A percentile compares a stretch with the other conserved stretches of the same genome.
phyloP scores from a whole-genome alignment of 73 alveolate species.

The Tetrahymena borealis region DNA sequence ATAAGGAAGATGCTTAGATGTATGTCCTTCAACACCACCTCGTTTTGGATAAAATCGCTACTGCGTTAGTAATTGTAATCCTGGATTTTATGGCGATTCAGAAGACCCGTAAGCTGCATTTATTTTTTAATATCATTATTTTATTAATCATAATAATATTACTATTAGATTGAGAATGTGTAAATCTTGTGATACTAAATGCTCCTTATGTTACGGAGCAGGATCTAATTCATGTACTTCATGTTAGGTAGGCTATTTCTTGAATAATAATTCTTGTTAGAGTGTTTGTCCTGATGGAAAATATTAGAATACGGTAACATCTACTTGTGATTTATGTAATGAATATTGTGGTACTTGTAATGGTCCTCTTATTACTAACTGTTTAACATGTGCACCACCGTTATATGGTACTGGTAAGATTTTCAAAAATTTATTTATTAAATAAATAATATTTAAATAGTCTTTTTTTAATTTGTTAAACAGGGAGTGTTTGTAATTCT shows the following conservation, averaged over 20 bases:
- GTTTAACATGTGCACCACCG: not conserved
- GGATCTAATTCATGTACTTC: not conserved
- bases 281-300: not conserved
- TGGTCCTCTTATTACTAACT: not conserved
- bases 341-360: not conserved
- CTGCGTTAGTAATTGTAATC: not conserved
- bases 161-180: not conserved
- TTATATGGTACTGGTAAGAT: not conserved
- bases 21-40: not conserved
- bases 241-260: not conserved
- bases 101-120: not conserved
- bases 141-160: not conserved
- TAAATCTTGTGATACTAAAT: not conserved
- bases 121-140: not conserved
- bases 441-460: not conserved
- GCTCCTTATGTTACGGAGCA: not conserved
- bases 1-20: not conserved
- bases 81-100: not conserved
- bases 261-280: not conserved
- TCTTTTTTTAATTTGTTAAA: not conserved
- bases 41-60: not conserved
- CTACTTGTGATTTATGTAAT: not conserved
- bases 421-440: not conserved
- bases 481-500: not conserved
- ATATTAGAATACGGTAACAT: not conserved